Conservation (phyloP, 805 yeast genomes). For the Pachysolen tannophilus region DNA sequence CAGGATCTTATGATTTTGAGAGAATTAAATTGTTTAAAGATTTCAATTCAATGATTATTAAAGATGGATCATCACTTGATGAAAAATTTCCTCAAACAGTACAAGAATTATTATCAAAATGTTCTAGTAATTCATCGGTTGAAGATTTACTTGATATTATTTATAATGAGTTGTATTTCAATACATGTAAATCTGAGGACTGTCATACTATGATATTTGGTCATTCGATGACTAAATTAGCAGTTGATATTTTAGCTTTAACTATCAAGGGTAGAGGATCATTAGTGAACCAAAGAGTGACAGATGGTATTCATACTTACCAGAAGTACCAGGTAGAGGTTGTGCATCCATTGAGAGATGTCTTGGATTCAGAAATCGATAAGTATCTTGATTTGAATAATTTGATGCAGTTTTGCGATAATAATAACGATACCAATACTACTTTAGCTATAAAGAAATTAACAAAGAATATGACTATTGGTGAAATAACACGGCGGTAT, state of each 20-base stretch:
- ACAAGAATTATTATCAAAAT: constrained; percentile 26
- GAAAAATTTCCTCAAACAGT: constrained; percentile 13
- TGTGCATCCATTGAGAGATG: constrained; percentile 69
- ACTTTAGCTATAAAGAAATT: constrained; percentile 27
- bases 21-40: constrained; percentile 26
- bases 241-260: constrained; percentile 69
- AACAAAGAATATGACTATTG: constrained; percentile 70
- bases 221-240: constrained; percentile 75
- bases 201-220: constrained; percentile 63
- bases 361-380: constrained; percentile 58
- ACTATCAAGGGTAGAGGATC: constrained; percentile 87
- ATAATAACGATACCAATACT: constrained; percentile 10
- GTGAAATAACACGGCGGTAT: constrained; percentile 69
- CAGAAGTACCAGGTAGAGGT: constrained; percentile 30
- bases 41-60: constrained; percentile 12
- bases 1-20: constrained; percentile 20
- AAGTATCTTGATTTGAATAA: constrained; percentile 40
- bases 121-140: constrained; percentile 49
- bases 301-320: constrained; percentile 32
- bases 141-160: constrained; percentile 54
- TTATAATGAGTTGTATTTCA: constrained; percentile 34
- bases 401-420: constrained; percentile 27
- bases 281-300: constrained; percentile 42
- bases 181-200: constrained; percentile 33
- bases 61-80: constrained; percentile 6